Evolutionary conservation across 768 basidiomycete species (phyloP), one percentile per base, ranked within the genome.

Genomic region (Udeniomyces megalosporus): DNA sequence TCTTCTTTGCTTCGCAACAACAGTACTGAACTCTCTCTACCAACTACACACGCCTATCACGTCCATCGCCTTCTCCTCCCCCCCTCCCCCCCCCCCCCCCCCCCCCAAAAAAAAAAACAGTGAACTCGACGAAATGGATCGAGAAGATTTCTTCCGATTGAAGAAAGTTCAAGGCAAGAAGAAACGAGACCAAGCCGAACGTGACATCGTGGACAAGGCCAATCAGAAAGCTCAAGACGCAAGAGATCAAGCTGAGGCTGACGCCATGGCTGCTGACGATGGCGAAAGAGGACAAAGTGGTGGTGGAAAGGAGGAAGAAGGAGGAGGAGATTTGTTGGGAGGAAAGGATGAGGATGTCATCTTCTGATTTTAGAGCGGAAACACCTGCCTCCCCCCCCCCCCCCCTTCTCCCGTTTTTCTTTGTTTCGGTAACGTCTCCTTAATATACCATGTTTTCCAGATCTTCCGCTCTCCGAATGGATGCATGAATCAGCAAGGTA

Each of bases 121-220:
- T 62, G 95, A 99, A 62, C 76, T 99, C 65, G 95, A 97, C 69
- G 95, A 99, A 75, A 96, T 95, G 91, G 95, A 99, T 75, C 81
- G 74, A 62, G 73, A 76, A 60, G 76, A 76, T 59, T 77, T 76
- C 68, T 76, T 69, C 73, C 89, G 93, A 69, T 75, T 96, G 68
- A 96, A 96, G 77, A 93, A 95, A 73, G 90, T 95, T 1, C 91
- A 96, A 73, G 88, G 88, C 28, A 96, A 93, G 80, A 96, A 93
- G 81, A 93, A 93, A 74, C 79, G 87, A 59, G 83, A 86, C n/a
- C 47, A 49, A 24, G 62, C 62, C 22, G 52, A 34, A 5, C 51
- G 44, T 1, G 60, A 61, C 52, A 14, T 34, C 24, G 6, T 55
- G 31, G 60, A 52, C 31, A 47, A 48, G 52, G 52, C 35, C 22